Evolutionary conservation across 805 yeast species (phyloP), one percentile per base, ranked within the genome.

Genomic region (Ogataea naganishii): DNA sequence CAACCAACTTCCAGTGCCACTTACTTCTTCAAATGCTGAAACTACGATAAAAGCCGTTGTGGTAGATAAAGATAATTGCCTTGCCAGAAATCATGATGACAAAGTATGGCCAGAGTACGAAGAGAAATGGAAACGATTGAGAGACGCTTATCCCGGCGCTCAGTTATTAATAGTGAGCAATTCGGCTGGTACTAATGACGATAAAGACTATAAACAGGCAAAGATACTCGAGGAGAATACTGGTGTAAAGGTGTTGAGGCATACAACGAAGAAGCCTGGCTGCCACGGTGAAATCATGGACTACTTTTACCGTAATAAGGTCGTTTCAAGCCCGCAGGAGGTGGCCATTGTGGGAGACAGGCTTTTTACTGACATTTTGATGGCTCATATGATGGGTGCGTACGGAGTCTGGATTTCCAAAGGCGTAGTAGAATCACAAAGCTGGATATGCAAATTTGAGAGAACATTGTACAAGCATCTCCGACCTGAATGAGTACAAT

Each of bases 351-450:
- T 92, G 8, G 98, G 98, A 0, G 98, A 92, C 44, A 59, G 98
- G 22, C 63, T 92, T 16, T 75, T 86, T 56, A 92, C 98, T 0
- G 98, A 92, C 52, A 70, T 92, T 32, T 57, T 88, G 30, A 82
- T 92, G 95, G 96, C 96, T 13, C 89, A 92, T 45, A 64, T 77
- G 64, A 85, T 89, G 94, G 95, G 94, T 0, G 64, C 92, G 0
- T 72, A 74, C 54, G 82, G 89, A 0, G 65, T 85, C 3, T 92
- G 97, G 96, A 48, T 92, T 2, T 61, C 69, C 30, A 75, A 75
- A 15, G 97, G 97, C 4, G 94, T 86, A 4, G 60, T 58, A 33
- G 52, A 60, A 25, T 68, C 80, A 2, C 53, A 63, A 16, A 66
- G 69, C 32, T 25, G 64, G 10, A 64, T 76, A 24, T 75, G 79